phyloP scores from a whole-genome alignment of 2,329 filamentous ascomycete species.

The Calonectria pseudoturangicola region DNA sequence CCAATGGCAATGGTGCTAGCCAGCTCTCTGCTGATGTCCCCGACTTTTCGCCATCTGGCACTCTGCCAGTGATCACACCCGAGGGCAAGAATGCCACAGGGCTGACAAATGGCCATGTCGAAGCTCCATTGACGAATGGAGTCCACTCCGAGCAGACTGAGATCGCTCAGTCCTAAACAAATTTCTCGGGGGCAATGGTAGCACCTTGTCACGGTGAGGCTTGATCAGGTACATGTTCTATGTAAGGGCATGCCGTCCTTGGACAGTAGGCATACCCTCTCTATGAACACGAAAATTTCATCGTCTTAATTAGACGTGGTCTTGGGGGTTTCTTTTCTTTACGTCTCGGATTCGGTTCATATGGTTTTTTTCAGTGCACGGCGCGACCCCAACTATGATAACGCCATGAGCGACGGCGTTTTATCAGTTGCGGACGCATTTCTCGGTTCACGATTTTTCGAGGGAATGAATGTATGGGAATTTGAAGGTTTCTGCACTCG shows the following conservation, averaged over 20 bases:
- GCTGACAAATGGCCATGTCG: constrained; percentile 49
- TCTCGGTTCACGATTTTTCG: constrained; percentile 44
- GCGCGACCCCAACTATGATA: constrained; percentile 37
- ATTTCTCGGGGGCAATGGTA: constrained; percentile 31
- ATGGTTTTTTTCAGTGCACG: constrained; percentile 50
- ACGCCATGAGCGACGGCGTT: constrained; percentile 46
- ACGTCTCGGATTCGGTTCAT: constrained; percentile 47
- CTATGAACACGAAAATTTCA: constrained; percentile 37
- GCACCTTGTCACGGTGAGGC: constrained; percentile 32
- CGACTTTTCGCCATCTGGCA: constrained; percentile 62
- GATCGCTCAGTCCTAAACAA: constrained; percentile 44
- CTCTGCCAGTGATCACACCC: constrained; percentile 41
- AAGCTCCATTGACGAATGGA: constrained; percentile 54
- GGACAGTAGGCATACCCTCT: constrained; percentile 11
- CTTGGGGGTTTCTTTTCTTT: constrained; percentile 40
- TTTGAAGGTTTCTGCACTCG: constrained; percentile 39
- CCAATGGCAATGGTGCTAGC: constrained; percentile 55
- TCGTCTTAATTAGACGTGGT: constrained; percentile 37
- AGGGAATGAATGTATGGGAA: constrained; percentile 45
- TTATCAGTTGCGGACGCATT: constrained; percentile 46
- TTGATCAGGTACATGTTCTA: constrained; percentile 31
- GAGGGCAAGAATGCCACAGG: constrained; percentile 40
- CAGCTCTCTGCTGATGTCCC: constrained; percentile 64
- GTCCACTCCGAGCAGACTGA: constrained; percentile 50
- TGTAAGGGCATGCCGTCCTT: constrained; percentile 23